A percentile compares a stretch with the other conserved stretches of the same genome.
Conservation (phyloP, 805 yeast species). For the Scheffersomyces coipomensis region DNA sequence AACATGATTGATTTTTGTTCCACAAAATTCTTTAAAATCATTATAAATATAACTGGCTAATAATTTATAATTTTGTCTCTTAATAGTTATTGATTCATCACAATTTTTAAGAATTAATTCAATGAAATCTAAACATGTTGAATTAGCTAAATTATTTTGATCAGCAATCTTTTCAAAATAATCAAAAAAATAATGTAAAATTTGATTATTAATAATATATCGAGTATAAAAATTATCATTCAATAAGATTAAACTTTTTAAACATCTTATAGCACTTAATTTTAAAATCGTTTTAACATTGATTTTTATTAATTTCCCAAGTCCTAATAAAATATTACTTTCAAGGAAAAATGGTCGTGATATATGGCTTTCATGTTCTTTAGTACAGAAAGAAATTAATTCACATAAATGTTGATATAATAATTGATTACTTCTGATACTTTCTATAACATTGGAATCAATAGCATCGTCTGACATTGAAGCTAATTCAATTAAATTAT, state of each 20-base stretch:
- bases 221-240: conserved; percentile 63
- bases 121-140: conserved; percentile 71
- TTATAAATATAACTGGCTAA: conserved; percentile 30
- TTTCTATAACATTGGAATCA: conserved; percentile 2
- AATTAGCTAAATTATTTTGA: conserved; percentile 64
- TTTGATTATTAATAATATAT: conserved; percentile 53
- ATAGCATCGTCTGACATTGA: conserved; percentile 6
- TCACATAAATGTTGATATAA: conserved; percentile 65
- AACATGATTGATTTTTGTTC: conserved; percentile 25
- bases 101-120: conserved; percentile 38
- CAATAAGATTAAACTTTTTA: conserved; percentile 58
- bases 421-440: conserved; percentile 32
- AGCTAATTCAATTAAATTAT: conserved; percentile 41
- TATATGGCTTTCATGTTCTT: conserved; percentile 56
- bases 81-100: conserved; percentile 12
- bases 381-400: conserved; percentile 62
- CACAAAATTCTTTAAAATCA: conserved; percentile 21
- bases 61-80: conserved; percentile 21
- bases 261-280: conserved; percentile 66
- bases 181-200: conserved; percentile 49
- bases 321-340: conserved; percentile 55
- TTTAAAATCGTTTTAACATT: conserved; percentile 51
- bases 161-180: conserved; percentile 48
- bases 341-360: conserved; percentile 66
- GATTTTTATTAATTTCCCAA: conserved; percentile 47